These are phyloP conservation scores for Candida tallmaniae DNA, from an alignment of 805 yeast species.

Conservation along the genomic window DNA sequence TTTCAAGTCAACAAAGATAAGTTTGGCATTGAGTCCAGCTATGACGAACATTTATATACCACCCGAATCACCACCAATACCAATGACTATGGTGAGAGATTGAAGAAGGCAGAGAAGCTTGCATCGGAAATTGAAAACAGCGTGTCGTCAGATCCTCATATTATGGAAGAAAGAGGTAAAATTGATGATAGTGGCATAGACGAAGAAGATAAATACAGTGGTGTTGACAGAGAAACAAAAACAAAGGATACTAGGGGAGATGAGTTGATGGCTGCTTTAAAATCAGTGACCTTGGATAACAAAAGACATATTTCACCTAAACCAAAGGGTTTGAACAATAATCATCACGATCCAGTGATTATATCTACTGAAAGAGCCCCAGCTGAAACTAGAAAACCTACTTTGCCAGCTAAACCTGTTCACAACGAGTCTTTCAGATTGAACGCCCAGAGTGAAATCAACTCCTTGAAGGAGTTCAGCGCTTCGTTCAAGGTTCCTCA, in stretches of 20 bases:
- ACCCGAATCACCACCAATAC: slow-evolving; percentile 65
- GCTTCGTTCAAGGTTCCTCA: slow-evolving; percentile 75
- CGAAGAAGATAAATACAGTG: slow-evolving; percentile 95
- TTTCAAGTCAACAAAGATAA: slow-evolving; percentile 85
- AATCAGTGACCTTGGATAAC: slow-evolving; percentile 20
- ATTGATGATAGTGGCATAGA: slow-evolving; percentile 85
- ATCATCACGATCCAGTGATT: slow-evolving; percentile 64
- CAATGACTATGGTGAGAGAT: slow-evolving; percentile 66
- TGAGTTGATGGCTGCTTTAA: slow-evolving; percentile 46
- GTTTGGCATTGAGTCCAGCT: slow-evolving; percentile 83
- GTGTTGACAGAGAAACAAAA: slow-evolving; percentile 56
- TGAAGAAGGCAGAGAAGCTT: slow-evolving; percentile 66
- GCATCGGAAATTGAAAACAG: slow-evolving; percentile 82
- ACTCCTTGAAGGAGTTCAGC: slow-evolving; percentile 71
- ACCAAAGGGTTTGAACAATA: slow-evolving; percentile 44
- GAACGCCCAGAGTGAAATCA: slow-evolving; percentile 58
- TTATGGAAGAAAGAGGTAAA: slow-evolving; percentile 88
- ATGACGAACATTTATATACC: slow-evolving; percentile 84
- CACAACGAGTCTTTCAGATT: slow-evolving; percentile 38
- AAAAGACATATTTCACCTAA: slow-evolving; percentile 54
- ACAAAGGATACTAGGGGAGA: slow-evolving; percentile 34
- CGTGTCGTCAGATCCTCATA: slow-evolving; percentile 65
- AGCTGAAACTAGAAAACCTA: slow-evolving; percentile 20
- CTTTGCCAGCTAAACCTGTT: slow-evolving; percentile 26
- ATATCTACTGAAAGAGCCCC: slow-evolving; percentile 42